Base-by-base conservation (phyloP, 495 filamentous ascomycete species). In the Friedmanniomyces simplex region DNA sequence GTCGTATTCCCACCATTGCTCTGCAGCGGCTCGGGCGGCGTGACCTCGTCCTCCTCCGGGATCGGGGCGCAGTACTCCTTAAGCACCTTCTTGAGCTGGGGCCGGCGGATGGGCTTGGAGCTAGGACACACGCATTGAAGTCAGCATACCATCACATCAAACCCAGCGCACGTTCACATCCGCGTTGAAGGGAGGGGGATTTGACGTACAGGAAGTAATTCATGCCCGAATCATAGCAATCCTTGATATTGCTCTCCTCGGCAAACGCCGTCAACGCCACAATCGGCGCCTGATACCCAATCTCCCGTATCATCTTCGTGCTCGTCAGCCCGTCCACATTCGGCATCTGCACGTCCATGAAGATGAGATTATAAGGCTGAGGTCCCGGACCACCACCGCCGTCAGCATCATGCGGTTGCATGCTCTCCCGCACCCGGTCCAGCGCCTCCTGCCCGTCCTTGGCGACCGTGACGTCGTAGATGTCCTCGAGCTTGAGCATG, bases 271-370 rank as follows among this genome's bases (percentile, higher is more conserved):
- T 93, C 42, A 96, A 71, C 2, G 91, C 91, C 12, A 96, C 89
- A 61, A 96, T 96, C 7, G 91, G 91, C 5, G 86, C 86, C 21
- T 79, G 82, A 67, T 91, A 96, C 13, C 91, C 91, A 73, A 91
- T 85, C 60, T 88, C 73, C 5, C 91, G 80, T 58, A 95, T 95
- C 16, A 93, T 76, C n/a, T 86, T 78, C 0, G 91, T 95, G 47
- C 85, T 89, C 68, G 95, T 81, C 24, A 95, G 77, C 4, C 91
- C 91, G 60, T 95, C 89, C 11, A 96, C 78, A 65, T 91, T 91
- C 18, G 91, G 91, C 91, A 96, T 96, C 76, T 91, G 76, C 24
- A 95, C 87, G 68, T 95, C 89, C 89, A 95, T 95, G 68, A 95
- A 91, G 46, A 95, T 93, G 14, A 95, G 72, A 61, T 91, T 83